Conservation (phyloP, 192 early-diverging fungal genomes). For the Pilobolus umbonatus region DNA sequence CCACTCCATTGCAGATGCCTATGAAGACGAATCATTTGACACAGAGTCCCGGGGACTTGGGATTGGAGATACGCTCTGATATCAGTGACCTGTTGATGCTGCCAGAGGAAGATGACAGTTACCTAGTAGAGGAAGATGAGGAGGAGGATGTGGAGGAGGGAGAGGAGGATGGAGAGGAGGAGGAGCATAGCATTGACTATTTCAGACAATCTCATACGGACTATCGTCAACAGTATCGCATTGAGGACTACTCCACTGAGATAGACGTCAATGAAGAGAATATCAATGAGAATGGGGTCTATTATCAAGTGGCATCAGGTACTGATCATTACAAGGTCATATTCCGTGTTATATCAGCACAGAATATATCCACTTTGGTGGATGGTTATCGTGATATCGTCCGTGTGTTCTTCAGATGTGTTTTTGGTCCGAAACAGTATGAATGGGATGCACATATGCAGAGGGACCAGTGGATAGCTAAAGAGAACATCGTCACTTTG, state of each 20-base stretch:
- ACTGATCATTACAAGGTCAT: background rate
- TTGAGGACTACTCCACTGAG: background rate
- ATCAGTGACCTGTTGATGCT: background rate
- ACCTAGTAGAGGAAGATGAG: background rate
- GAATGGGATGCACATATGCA: background rate
- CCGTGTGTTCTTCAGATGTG: background rate
- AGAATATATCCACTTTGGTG: background rate
- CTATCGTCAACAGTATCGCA: background rate
- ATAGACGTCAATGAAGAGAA: background rate
- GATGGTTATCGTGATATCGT: background rate
- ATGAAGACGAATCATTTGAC: background rate
- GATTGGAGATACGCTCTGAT: slow-evolving; percentile 8
- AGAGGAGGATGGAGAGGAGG: background rate
- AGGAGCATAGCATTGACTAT: background rate
- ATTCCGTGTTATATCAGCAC: slow-evolving; percentile 4
- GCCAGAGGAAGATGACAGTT: background rate
- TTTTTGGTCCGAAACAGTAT: slow-evolving; percentile 7
- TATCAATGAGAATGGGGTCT: background rate
- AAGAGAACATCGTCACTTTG: background rate
- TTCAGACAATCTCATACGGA: background rate
- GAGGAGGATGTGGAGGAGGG: background rate
- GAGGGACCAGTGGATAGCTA: background rate
- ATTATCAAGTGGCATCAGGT: background rate
- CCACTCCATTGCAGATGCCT: slow-evolving; percentile 10
- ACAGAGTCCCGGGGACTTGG: background rate